Base-by-base conservation (phyloP, 2,329 filamentous ascomycete genomes). In the Cladosporium velox region DNA sequence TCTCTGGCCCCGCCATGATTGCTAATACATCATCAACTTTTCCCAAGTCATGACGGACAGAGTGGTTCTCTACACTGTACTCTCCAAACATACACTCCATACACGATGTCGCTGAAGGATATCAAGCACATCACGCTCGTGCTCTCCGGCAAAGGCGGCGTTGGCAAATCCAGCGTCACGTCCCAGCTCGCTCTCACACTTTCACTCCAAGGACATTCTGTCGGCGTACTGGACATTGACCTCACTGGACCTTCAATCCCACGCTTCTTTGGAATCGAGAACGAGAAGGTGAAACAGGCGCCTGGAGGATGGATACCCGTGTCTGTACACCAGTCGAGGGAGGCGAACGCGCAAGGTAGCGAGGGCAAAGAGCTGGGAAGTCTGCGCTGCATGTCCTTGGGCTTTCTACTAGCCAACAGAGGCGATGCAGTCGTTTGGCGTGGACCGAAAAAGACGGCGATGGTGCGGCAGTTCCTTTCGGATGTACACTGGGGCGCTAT, bases 111-210 rank as follows among this genome's bases (percentile, higher is more conserved):
- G 67, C 83, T 91, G 32, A 79, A 85, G 64, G 89, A 89, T 72
- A 86, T 94, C 74, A 90, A 91, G 74, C 88, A 93, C 76, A 90
- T 95, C 69, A 84, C 93, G 70, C 86, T 95, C 72, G 91, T 92
- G 69, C 90, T 99, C 58, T 98, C 95, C 14, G 95, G 95, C 73
- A 99, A 99, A 85, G 95, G 95, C 75, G 95, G 95, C 72, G 95
- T 99, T 24, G 95, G 95, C 66, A 99, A 99, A 83, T 98, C 94
- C 52, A 97, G 93, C 62, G 89, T 97, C n/a, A 98, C 95, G 0
- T 96, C 94, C 1, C 95, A 99, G 78, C 88, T 99, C 18, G 95
- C 95, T 10, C 87, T 99, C 44, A 93, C 93, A 0, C 88, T 99
- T 35, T 90, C 92, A 1, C 86, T 95, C 0, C 87, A 91, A 69